Percentiles rank a stretch among this genome's conserved stretches.
Conservation (phyloP, 352 stramenopile genomes). For the Phytophthora brassicae region DNA sequence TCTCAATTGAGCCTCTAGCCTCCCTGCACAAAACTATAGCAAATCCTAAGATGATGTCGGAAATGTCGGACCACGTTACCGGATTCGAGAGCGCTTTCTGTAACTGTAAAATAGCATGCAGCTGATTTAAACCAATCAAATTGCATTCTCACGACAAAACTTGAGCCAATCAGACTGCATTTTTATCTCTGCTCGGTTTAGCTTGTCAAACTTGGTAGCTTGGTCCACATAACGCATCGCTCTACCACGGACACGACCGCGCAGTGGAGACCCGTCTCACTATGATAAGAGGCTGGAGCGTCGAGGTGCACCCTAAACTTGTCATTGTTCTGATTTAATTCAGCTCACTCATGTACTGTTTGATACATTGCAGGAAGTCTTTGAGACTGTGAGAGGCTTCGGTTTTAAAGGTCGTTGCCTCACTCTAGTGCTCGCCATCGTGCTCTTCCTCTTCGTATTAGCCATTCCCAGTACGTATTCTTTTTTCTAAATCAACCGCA, state of each 20-base stretch:
- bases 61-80: not conserved
- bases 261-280: conserved; percentile 6
- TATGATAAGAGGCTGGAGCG: conserved; percentile 27
- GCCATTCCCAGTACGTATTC: conserved; percentile 26
- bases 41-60: conserved; percentile 7
- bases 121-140: too few species aligned
- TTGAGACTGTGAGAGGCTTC: conserved; percentile 29
- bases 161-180: not conserved
- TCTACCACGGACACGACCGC: not conserved
- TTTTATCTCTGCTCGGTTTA: too few species aligned
- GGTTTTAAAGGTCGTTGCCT: conserved; percentile 33
- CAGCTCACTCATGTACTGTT: conserved; percentile 2
- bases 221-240: not conserved
- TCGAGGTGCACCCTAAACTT: conserved; percentile 10
- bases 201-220: conserved; percentile 7
- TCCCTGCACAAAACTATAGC: conserved; percentile 2
- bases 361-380: conserved; percentile 16
- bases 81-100: not conserved
- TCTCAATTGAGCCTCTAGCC: conserved; percentile 5
- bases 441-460: conserved; percentile 27
- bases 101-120: too few species aligned
- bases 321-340: not conserved
- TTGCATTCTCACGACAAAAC: too few species aligned
- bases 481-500: too few species aligned
- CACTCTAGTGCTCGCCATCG: conserved; percentile 24